Evolutionary conservation across 129 eudicot species (phyloP).

Genomic region (Daucus carota): DH1_v3.0 NC_030385.2:333501-334000

Average conservation of each 20-base stretch:
- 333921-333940: background rate
- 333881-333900: background rate
- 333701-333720: background rate
- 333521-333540: background rate
- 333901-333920: background rate
- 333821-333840: background rate
- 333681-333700: background rate
- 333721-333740: background rate
- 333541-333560: slow-evolving; percentile 9
- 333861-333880: background rate
- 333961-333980: background rate
- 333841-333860: background rate
- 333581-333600: slow-evolving; percentile 86
- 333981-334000: background rate
- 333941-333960: background rate
- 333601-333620: slow-evolving; percentile 86
- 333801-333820: background rate
- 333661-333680: background rate
- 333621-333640: slow-evolving; percentile 84
- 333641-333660: background rate
- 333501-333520: background rate
- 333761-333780: background rate
- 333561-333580: slow-evolving; percentile 75
- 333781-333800: background rate
- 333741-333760: background rate